Conservation (phyloP, 164 flowering plant species). For the Nymphaea colorata region DNA sequence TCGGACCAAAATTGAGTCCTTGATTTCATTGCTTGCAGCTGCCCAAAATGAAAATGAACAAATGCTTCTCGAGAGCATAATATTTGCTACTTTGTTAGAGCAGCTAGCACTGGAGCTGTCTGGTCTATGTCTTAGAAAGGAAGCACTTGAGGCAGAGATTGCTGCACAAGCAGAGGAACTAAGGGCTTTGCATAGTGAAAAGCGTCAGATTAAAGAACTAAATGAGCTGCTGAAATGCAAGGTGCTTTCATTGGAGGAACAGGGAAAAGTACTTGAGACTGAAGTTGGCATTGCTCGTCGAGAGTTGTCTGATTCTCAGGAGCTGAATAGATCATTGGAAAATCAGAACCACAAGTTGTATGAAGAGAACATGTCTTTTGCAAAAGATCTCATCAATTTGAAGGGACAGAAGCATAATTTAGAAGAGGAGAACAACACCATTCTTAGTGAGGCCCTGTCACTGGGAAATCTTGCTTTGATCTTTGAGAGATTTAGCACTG, state of each 20-base stretch:
- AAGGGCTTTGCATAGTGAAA: slow-evolving; percentile 33
- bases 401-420: slow-evolving; percentile 31
- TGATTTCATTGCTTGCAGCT: slow-evolving; percentile 23
- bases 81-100: slow-evolving; percentile 43
- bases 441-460: slow-evolving; percentile 31
- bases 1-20: slow-evolving; percentile 24
- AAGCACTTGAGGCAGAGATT: slow-evolving; percentile 22
- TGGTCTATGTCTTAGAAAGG: slow-evolving; percentile 29
- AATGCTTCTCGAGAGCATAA: slow-evolving; percentile 54
- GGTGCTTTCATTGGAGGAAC: slow-evolving; percentile 18
- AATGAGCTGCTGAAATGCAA: slow-evolving; percentile 27
- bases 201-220: slow-evolving; percentile 33
- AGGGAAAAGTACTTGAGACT: slow-evolving; percentile 14
- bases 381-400: slow-evolving; percentile 24
- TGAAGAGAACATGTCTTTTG: slow-evolving; percentile 32
- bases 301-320: slow-evolving; percentile 25
- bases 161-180: slow-evolving; percentile 18
- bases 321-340: slow-evolving; percentile 16
- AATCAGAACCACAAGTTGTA: slow-evolving; percentile 25
- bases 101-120: slow-evolving; percentile 31
- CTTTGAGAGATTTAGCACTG: slow-evolving; percentile 33
- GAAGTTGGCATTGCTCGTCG: slow-evolving; percentile 21
- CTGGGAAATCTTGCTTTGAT: slow-evolving; percentile 34
- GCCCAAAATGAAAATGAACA: slow-evolving; percentile 48
- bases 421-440: slow-evolving; percentile 38